These are phyloP conservation scores for Nitzschia putrida DNA, from an alignment of 108 stramenopile genomes.

Conservation along the genomic window DNA sequence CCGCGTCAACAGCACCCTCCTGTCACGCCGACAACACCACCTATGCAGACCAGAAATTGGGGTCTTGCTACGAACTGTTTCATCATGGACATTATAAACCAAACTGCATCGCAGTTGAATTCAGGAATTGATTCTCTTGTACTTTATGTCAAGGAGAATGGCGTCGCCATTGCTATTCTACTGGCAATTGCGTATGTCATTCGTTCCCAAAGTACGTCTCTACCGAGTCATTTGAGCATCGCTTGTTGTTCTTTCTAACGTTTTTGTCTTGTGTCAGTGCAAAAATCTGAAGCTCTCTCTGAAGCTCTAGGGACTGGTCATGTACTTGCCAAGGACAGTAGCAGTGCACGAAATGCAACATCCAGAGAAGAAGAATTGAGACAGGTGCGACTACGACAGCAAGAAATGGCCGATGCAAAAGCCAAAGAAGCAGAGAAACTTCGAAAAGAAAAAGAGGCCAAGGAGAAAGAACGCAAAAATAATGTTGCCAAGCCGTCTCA, in stretches of 20 bases:
- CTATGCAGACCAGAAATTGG: too few relatives aligned
- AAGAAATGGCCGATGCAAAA: conserved; percentile 36
- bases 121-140: conserved; percentile 22
- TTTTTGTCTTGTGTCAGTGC: conserved; percentile 1
- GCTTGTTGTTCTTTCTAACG: not conserved
- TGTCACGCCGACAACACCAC: too few relatives aligned
- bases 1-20: too few relatives aligned
- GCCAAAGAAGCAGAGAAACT: conserved; percentile 26
- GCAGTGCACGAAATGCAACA: conserved; percentile 2
- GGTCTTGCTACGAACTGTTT: too few relatives aligned
- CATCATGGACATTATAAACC: conserved; percentile 6
- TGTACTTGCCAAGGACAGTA: conserved; percentile 11
- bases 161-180: conserved; percentile 13
- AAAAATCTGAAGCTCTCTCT: not conserved
- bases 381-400: conserved; percentile 32
- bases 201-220: conserved; percentile 3
- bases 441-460: conserved; percentile 25
- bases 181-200: conserved; percentile 5
- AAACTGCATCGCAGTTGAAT: conserved; percentile 15
- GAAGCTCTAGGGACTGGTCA: conserved; percentile 7
- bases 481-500: conserved; percentile 11
- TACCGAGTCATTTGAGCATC: not conserved
- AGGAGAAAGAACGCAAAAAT: conserved; percentile 39
- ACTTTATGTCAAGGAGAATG: conserved; percentile 22
- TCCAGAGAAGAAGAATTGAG: conserved; percentile 32